Evolutionary conservation across 1,284 basidiomycete genomes (phyloP), one percentile per base, ranked within the genome.

Genomic region (Moesziomyces parantarcticus): DNA sequence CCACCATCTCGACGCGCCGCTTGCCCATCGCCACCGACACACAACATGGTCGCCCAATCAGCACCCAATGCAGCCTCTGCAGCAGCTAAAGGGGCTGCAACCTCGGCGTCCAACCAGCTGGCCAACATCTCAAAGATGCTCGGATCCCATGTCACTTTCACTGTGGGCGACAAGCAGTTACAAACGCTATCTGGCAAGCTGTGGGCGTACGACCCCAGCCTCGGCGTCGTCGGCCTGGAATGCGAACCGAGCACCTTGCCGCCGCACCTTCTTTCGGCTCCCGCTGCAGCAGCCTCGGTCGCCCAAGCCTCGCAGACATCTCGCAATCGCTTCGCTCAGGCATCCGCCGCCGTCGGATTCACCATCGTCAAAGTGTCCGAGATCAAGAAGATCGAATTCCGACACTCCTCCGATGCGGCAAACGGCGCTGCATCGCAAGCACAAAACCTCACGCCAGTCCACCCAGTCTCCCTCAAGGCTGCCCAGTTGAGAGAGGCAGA

Each of bases 171-270:
- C 26, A 67, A 60, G 36, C 58, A 57, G 39, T 23, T 59, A 10
- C 61, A 67, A 7, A 60, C 54, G 1, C n/a, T 76, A 3, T 63
- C 67, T 8, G 81, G 81, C 25, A 76, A 76, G 25, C 68, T 83
- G 11, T 83, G 76, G 77, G 76, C 80, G 6, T 80, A 78, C 43
- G 81, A 83, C 34, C 65, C 73, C n/a, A 56, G 44, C 6, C 58
- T 76, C 25, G 77, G 76, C 34, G 39, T 78, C 21, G 64, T 81
- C 36, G 79, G 67, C 5, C 74, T 83, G 11, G 81, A 83, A 57
- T 77, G 74, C 29, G 63, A 50, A 18, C 25, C 65, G 8, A 54
- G 9, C 10, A n/a, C 55, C 16, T 57, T 75, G 16, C 71, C 70
- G 14, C 16, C 63, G 3, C 50, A 58, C 34, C 58, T 75, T 13